Evolutionary conservation across 2,329 filamentous ascomycete genomes (phyloP).

Genomic region (Alternaria sp.): DNA sequence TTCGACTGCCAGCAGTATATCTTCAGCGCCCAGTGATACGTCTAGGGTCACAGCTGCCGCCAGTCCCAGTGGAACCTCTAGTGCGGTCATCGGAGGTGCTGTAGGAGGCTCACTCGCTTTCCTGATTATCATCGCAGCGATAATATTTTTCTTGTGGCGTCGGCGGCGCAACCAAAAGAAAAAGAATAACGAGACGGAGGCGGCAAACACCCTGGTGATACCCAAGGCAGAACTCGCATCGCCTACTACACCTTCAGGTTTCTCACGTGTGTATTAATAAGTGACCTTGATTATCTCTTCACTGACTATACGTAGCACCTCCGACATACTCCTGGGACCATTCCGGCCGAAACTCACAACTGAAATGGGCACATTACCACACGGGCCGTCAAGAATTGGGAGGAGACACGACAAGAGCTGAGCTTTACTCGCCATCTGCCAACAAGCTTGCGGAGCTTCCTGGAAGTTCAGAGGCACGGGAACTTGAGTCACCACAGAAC

Average conservation of each 20-base stretch:
- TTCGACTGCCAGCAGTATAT: neutral
- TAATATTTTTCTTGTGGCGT: neutral
- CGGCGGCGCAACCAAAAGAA: neutral
- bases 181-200: neutral
- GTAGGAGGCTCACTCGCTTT: neutral
- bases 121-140: neutral
- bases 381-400: neutral
- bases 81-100: neutral
- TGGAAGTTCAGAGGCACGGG: neutral
- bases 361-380: neutral
- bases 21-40: neutral
- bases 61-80: neutral
- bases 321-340: neutral
- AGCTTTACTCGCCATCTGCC: neutral
- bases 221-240: neutral
- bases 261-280: neutral
- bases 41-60: neutral
- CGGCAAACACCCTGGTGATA: neutral
- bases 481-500: neutral
- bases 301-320: neutral
- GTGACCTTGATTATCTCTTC: neutral
- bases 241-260: neutral
- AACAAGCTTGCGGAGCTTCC: neutral
- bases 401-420: neutral
- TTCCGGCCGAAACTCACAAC: neutral